Evolutionary conservation across 768 basidiomycete genomes (phyloP).

Genomic region (Pulveroboletus ravenelii): DNA sequence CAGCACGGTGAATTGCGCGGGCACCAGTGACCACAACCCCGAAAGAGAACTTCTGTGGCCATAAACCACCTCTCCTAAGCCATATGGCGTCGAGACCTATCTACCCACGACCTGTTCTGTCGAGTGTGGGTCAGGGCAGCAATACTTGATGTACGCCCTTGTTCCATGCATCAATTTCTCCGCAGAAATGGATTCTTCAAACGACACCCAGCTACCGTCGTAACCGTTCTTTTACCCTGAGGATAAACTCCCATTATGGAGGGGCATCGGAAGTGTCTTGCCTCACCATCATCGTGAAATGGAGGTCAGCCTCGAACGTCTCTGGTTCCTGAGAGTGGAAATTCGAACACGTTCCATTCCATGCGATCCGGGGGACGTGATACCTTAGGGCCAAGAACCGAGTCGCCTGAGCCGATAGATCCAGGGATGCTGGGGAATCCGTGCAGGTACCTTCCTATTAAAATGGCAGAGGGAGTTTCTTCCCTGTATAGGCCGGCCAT

Average conservation of each 20-base stretch:
- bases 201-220: background rate
- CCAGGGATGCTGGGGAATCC: background rate
- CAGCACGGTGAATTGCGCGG: conserved; percentile 9
- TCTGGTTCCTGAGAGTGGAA: background rate
- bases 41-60: conserved; percentile 7
- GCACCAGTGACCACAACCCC: conserved; percentile 7
- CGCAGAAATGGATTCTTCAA: conserved; percentile 1
- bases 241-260: conserved; percentile 7
- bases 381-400: background rate
- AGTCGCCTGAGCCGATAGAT: conserved; percentile 3
- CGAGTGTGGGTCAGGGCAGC: conserved; percentile 4
- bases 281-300: conserved; percentile 1
- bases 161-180: background rate
- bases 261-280: background rate
- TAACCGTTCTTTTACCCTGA: background rate
- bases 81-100: conserved; percentile 3
- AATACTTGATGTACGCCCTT: background rate
- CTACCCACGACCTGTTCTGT: conserved; percentile 3
- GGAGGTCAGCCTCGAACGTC: background rate
- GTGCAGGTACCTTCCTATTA: conserved; percentile 2
- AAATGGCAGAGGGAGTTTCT: background rate
- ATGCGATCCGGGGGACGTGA: background rate
- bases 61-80: conserved; percentile 5
- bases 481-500: conserved; percentile 1
- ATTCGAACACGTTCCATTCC: background rate